These are phyloP conservation scores for Saturnispora hagleri DNA, from an alignment of 805 yeast genomes.

Conservation along the genomic window DNA sequence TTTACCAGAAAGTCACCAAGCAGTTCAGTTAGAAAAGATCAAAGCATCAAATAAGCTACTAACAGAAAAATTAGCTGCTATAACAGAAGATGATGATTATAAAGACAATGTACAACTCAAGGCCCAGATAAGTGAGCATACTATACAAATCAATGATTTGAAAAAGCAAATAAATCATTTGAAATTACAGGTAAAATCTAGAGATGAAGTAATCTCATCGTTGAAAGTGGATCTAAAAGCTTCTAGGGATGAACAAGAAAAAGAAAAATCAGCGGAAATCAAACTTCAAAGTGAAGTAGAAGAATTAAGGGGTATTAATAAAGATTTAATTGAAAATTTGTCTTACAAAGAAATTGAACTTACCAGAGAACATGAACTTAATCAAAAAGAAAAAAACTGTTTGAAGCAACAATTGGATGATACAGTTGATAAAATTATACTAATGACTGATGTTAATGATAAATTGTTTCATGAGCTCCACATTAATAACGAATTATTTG, in stretches of 20 bases:
- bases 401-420: conserved; percentile 38
- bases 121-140: not conserved
- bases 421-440: conserved; percentile 38
- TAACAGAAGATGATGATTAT: conserved; percentile 12
- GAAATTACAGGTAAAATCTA: not conserved
- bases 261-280: not conserved
- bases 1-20: conserved; percentile 24
- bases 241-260: conserved; percentile 13
- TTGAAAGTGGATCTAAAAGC: conserved; percentile 10
- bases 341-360: conserved; percentile 54
- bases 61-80: conserved; percentile 10
- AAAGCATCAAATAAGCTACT: conserved; percentile 18
- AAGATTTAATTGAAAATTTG: conserved; percentile 60
- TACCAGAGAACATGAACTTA: conserved; percentile 40
- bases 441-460: conserved; percentile 32
- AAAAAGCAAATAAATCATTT: conserved; percentile 12
- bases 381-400: conserved; percentile 42
- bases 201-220: not conserved
- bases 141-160: conserved; percentile 12
- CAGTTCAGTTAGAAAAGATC: conserved; percentile 18
- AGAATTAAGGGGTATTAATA: conserved; percentile 34
- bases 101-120: conserved; percentile 12
- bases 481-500: conserved; percentile 19
- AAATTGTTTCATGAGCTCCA: conserved; percentile 23
- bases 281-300: conserved; percentile 1